Evolutionary conservation across 257 asterid species (phyloP).

Genomic region (Nicotiana tabacum): DNA sequence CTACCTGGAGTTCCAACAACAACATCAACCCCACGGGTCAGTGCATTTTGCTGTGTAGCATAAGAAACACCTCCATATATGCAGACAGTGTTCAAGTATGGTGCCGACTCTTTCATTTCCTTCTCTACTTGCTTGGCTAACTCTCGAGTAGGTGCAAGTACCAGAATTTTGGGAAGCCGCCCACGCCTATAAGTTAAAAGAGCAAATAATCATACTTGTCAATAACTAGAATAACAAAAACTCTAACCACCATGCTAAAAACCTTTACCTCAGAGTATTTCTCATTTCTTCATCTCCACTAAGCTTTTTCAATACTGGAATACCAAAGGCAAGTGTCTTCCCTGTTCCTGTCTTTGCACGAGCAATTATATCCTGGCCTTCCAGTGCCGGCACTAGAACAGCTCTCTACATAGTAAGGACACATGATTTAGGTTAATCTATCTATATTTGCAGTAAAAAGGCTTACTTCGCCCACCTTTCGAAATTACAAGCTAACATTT

Average conservation of each 20-base stretch:
- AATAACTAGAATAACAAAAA: slow-evolving; percentile 1
- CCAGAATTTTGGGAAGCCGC: slow-evolving; percentile 73
- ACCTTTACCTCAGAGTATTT: slow-evolving; percentile 53
- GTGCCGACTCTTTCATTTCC: slow-evolving; percentile 83
- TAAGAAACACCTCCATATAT: slow-evolving; percentile 90
- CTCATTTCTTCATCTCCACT: slow-evolving; percentile 48
- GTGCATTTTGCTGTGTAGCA: slow-evolving; percentile 63
- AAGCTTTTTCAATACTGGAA: slow-evolving; percentile 76
- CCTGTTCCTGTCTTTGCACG: slow-evolving; percentile 99
- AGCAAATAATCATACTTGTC: slow-evolving; percentile 10
- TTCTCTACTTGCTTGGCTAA: slow-evolving; percentile 96
- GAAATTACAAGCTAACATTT: background rate
- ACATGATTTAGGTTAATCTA: background rate
- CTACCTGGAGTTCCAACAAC: slow-evolving; percentile 99
- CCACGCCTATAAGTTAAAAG: slow-evolving; percentile 52
- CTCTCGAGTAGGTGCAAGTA: slow-evolving; percentile 98
- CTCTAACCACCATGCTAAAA: background rate
- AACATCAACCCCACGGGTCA: slow-evolving; percentile 84
- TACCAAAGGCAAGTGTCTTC: slow-evolving; percentile 98
- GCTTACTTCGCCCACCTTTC: background rate
- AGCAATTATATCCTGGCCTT: slow-evolving; percentile 89
- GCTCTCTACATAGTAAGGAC: slow-evolving; percentile 55
- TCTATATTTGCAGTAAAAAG: background rate
- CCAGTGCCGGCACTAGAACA: slow-evolving; percentile 82
- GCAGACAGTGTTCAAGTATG: slow-evolving; percentile 63